Evolutionary conservation across 2,329 filamentous ascomycete genomes (phyloP), one percentile per base, ranked within the genome.

Genomic region (Paramyrothecium roridum): DNA sequence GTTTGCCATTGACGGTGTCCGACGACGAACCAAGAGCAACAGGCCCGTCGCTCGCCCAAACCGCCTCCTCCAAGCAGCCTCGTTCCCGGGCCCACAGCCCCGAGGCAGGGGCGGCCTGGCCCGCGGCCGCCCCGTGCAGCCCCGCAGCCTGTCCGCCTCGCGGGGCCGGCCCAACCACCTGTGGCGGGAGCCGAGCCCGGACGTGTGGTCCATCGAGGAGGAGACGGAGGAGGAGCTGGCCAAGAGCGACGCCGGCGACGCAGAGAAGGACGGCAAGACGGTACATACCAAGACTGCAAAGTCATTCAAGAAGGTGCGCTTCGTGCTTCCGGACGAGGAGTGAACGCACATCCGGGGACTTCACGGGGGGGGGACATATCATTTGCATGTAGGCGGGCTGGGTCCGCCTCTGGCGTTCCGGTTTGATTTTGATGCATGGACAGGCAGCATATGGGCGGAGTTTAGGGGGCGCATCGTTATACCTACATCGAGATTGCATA

Each of bases 201-300:
- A 84, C 53, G 82, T 85, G 3, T 85, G 81, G 77, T 79, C 79
- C 30, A 85, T 85, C 54, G 78, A 82, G 67, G 82, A 85, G 65
- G 81, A 84, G 70, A 78, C 78, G 1, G 81, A 83, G 68, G 79
- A 80, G 63, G 79, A 82, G 61, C 37, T 43, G 26, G 66, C 77
- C 22, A 67, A 74, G 68, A 76, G 75, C 58, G 76, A 79, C 63
- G 67, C 71, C 64, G 73, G 69, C 52, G 65, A 68, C 51, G 65
- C 70, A 23, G 62, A 62, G 16, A 58, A 64, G 22, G 58, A 65
- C 51, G n/a, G 56, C 56, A 52, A 34, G 17, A 48, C n/a, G 6
- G 26, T 21, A 12, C 53, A 50, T 57, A 66, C 61, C 67, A 71
- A 71, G 74, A 66, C 71, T 69, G 71, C 71, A 58, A 83, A 81